Evolutionary conservation across 495 filamentous ascomycete species (phyloP).

Genomic region (Penicillium samsonianum): DNA sequence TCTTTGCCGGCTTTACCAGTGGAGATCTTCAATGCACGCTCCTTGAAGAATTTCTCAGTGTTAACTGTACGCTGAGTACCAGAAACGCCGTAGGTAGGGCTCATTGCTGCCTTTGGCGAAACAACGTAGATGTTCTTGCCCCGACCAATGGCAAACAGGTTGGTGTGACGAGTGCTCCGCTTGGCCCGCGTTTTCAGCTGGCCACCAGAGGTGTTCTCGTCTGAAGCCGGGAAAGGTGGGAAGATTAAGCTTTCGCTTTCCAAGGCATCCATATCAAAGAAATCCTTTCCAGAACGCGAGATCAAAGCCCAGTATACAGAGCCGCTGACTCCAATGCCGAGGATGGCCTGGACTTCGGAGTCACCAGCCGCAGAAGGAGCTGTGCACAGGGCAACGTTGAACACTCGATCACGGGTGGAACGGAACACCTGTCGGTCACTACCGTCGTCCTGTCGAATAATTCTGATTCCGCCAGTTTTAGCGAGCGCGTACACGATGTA

Average conservation of each 20-base stretch:
- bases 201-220: conserved; percentile 80
- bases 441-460: conserved; percentile 93
- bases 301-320: conserved; percentile 89
- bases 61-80: conserved; percentile 75
- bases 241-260: conserved; percentile 80
- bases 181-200: conserved; percentile 95
- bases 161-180: conserved; percentile 80
- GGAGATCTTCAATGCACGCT: conserved; percentile 85
- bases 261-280: conserved; percentile 68
- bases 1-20: conserved; percentile 98
- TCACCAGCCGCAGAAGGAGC: conserved; percentile 48
- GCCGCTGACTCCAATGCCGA: conserved; percentile 91
- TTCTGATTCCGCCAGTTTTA: conserved; percentile 84
- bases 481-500: conserved; percentile 93
- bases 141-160: conserved; percentile 91
- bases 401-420: conserved; percentile 83
- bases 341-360: conserved; percentile 68
- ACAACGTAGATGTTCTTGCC: conserved; percentile 95
- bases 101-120: conserved; percentile 74
- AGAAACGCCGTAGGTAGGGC: conserved; percentile 66
- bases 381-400: conserved; percentile 83
- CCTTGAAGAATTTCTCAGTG: conserved; percentile 79
- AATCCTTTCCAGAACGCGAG: conserved; percentile 66
- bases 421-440: conserved; percentile 86
- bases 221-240: conserved; percentile 72